Evolutionary conservation across 1,284 basidiomycete species (phyloP).

Genomic region (Stygiomarasmius scandens): DNA sequence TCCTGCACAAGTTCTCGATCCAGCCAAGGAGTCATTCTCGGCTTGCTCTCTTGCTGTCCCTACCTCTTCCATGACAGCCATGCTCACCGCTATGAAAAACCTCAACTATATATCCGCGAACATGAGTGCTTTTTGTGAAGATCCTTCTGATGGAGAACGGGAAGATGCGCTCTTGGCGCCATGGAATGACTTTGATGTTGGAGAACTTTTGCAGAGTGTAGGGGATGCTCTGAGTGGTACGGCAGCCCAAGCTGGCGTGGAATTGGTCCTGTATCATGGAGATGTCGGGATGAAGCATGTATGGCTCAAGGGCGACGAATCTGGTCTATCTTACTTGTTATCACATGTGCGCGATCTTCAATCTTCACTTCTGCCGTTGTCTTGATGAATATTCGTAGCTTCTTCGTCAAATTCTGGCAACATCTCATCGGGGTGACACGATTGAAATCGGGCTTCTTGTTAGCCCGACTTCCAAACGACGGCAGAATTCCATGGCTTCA

Average conservation of each 20-base stretch:
- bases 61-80: slow-evolving; percentile 82
- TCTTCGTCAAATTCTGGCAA: slow-evolving; percentile 79
- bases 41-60: slow-evolving; percentile 85
- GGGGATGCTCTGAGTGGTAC: slow-evolving; percentile 86
- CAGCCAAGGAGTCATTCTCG: slow-evolving; percentile 89
- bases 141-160: slow-evolving; percentile 1
- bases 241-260: slow-evolving; percentile 82
- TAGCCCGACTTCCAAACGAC: slow-evolving; percentile 29
- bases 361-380: slow-evolving; percentile 6
- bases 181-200: slow-evolving; percentile 62
- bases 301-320: slow-evolving; percentile 83
- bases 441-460: slow-evolving; percentile 87
- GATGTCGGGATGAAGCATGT: slow-evolving; percentile 86
- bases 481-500: slow-evolving; percentile 18
- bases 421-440: slow-evolving; percentile 74
- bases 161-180: slow-evolving; percentile 2
- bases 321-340: slow-evolving; percentile 77
- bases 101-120: slow-evolving; percentile 90
- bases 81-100: slow-evolving; percentile 88
- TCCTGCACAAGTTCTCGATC: slow-evolving; percentile 86
- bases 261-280: slow-evolving; percentile 86
- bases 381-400: slow-evolving; percentile 53
- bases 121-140: slow-evolving; percentile 52
- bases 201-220: slow-evolving; percentile 72
- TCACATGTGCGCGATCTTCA: slow-evolving; percentile 69